Percentiles rank a stretch among this genome's conserved stretches.
Evolutionary conservation across 257 asterid species (phyloP).

Genomic region (Solanum clarkiae): DNA sequence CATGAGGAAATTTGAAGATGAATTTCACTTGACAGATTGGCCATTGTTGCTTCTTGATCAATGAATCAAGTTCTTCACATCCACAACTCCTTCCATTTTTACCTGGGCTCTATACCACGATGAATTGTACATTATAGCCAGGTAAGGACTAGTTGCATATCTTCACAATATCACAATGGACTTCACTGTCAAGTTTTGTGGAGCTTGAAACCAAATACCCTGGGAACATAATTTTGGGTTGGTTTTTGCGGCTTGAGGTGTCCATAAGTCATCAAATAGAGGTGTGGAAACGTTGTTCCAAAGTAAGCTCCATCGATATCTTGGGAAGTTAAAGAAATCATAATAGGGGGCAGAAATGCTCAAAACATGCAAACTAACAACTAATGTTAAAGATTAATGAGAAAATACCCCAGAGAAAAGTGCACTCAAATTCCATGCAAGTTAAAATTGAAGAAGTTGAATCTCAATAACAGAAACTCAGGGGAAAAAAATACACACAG

Average conservation of each 20-base stretch:
- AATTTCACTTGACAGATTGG: constrained; percentile 12
- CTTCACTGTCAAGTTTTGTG: constrained; percentile 48
- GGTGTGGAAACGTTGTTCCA: constrained; percentile 93
- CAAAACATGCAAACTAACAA: neutral
- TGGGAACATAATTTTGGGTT: constrained; percentile 61
- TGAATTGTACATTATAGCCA: constrained; percentile 16
- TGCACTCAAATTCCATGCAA: neutral
- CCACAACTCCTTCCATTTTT: constrained; percentile 9
- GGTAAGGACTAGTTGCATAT: constrained; percentile 18
- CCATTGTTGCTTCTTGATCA: constrained; percentile 16
- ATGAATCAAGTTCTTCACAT: constrained; percentile 20
- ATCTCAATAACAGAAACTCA: neutral
- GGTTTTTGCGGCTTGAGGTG: constrained; percentile 91
- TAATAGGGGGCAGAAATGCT: neutral
- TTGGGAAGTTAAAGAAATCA: constrained; percentile 45
- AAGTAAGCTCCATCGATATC: constrained; percentile 90
- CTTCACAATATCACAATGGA: constrained; percentile 2
- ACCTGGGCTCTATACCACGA: neutral
- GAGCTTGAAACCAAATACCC: constrained; percentile 92
- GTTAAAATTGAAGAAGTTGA: neutral
- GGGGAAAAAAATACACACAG: neutral
- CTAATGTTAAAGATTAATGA: neutral
- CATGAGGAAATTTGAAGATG: constrained; percentile 3
- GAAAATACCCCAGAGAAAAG: neutral
- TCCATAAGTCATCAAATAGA: constrained; percentile 88